Base-by-base conservation (phyloP, 2,329 filamentous ascomycete species). In the Sclerotinia spermophila region DNA sequence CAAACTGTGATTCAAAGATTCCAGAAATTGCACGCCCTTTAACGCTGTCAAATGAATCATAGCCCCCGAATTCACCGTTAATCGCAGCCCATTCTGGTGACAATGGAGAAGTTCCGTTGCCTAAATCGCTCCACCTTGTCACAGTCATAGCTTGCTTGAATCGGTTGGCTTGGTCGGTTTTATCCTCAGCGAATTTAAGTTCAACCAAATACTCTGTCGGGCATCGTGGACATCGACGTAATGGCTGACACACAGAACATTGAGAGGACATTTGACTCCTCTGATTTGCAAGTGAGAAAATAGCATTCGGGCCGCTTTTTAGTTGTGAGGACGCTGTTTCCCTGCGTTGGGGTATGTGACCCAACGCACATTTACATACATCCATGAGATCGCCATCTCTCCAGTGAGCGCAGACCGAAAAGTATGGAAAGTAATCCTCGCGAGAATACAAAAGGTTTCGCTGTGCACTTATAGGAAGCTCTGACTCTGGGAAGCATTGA, bases 381-480 rank as follows among this genome's bases (percentile, higher is more conserved):
- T 84, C 82, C 81, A 88, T 89, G 24, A 90, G 80, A 48, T 87
- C 81, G 27, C 87, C 87, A 72, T 89, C 85, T 27, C 84, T 82
- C 87, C 87, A 90, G 77, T 90, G 87, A 2, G 86, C 82, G 74
- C 87, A 90, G 1, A 84, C 85, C 17, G 85, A 87, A 79, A 90
- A 90, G 77, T 86, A 90, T 0, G 87, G 87, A 68, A 82, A 84
- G 78, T 88, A 89, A 75, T 89, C 87, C 67, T 87, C 84, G 71
- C 85, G 83, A 42, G 83, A 86, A 79, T 86, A 89, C 2, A 90
- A 82, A 3, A 90, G 81, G 69, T 87, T 80, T 2, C 87, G 84
- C 74, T 85, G 82, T 5, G 81, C 83, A 5, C 84, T 84, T 8
- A 83, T 80, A 0, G 86, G 85, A 38, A 89, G 81, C 2, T 81